Evolutionary conservation across 2,329 filamentous ascomycete species (phyloP).

Genomic region (Cadophora sp.): DNA sequence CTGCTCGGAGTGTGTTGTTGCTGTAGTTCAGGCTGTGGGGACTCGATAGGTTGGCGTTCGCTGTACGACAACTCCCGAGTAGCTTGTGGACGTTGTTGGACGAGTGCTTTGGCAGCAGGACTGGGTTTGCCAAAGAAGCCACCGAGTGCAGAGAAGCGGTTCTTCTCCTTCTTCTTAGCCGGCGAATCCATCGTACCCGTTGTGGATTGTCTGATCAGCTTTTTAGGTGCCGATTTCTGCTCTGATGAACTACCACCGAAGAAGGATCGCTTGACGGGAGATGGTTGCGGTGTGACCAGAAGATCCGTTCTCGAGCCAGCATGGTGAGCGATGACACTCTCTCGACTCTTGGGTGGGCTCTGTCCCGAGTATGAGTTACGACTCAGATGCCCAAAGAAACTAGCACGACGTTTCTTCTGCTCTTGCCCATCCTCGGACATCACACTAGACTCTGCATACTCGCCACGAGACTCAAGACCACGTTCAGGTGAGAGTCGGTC

Average conservation of each 20-base stretch:
- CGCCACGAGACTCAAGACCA: conserved; percentile 36
- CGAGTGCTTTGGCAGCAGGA: conserved; percentile 10
- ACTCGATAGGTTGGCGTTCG: conserved; percentile 32
- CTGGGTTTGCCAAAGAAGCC: conserved; percentile 39
- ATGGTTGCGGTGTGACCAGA: conserved; percentile 30
- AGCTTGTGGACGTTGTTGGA: conserved; percentile 22
- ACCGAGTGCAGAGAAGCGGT: conserved; percentile 52
- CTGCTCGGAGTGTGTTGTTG: conserved; percentile 10
- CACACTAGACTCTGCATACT: conserved; percentile 52
- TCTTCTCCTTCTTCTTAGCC: conserved; percentile 47
- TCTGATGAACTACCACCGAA: conserved; percentile 41
- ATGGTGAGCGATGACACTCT: conserved; percentile 43
- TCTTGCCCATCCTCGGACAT: conserved; percentile 50
- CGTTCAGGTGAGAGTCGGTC: conserved; percentile 23
- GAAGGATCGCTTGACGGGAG: conserved; percentile 48
- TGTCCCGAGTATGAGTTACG: conserved; percentile 36
- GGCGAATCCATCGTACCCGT: conserved; percentile 25
- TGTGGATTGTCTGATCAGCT: conserved; percentile 35
- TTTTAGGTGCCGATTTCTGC: conserved; percentile 43
- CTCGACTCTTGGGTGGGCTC: conserved; percentile 43
- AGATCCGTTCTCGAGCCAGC: conserved; percentile 43
- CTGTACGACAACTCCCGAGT: conserved; percentile 26
- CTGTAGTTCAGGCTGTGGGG: conserved; percentile 18
- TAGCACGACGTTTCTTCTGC: conserved; percentile 49
- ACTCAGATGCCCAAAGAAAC: conserved; percentile 47